phyloP scores from a whole-genome alignment of 352 stramenopile genomes.

The Thalassiosira hispida region DNA sequence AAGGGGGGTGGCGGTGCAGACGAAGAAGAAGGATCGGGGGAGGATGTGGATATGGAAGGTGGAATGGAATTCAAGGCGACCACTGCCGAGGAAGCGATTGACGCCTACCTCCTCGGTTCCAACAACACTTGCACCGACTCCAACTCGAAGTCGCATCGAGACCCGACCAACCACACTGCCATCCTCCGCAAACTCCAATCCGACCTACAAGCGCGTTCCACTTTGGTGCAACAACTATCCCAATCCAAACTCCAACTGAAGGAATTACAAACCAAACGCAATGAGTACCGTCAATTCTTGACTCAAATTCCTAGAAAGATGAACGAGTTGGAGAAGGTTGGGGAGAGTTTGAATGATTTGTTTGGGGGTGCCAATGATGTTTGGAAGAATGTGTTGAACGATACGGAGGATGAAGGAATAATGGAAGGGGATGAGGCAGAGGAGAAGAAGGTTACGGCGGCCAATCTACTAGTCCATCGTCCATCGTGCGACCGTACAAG shows the following conservation, averaged over 20 bases:
- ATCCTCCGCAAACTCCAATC: slow-evolving; percentile 43
- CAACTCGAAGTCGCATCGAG: slow-evolving; percentile 19
- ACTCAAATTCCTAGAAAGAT: slow-evolving; percentile 38
- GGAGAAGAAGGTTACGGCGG: slow-evolving; percentile 27
- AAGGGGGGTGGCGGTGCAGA: neutral
- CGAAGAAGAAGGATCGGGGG: neutral
- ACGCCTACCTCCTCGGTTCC: slow-evolving; percentile 35
- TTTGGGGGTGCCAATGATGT: slow-evolving; percentile 19
- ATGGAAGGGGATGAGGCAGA: neutral
- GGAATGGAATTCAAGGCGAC: neutral
- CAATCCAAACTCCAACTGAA: slow-evolving; percentile 43
- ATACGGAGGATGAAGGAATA: neutral
- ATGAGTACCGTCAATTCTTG: slow-evolving; percentile 35
- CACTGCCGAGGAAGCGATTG: slow-evolving; percentile 40
- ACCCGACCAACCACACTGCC: slow-evolving; percentile 26
- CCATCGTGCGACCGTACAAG: slow-evolving; percentile 31
- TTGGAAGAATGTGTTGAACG: slow-evolving; percentile 22
- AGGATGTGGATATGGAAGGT: neutral
- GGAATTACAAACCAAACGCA: slow-evolving; percentile 40
- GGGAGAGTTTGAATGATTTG: slow-evolving; percentile 42
- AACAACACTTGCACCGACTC: neutral
- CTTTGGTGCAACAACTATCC: slow-evolving; percentile 37
- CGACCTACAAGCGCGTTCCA: slow-evolving; percentile 24
- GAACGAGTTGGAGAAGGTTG: slow-evolving; percentile 34
- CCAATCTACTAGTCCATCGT: slow-evolving; percentile 39